Evolutionary conservation across 1,284 basidiomycete genomes (phyloP), one percentile per base, ranked within the genome.

Genomic region (Rhodotorula sp.): DNA sequence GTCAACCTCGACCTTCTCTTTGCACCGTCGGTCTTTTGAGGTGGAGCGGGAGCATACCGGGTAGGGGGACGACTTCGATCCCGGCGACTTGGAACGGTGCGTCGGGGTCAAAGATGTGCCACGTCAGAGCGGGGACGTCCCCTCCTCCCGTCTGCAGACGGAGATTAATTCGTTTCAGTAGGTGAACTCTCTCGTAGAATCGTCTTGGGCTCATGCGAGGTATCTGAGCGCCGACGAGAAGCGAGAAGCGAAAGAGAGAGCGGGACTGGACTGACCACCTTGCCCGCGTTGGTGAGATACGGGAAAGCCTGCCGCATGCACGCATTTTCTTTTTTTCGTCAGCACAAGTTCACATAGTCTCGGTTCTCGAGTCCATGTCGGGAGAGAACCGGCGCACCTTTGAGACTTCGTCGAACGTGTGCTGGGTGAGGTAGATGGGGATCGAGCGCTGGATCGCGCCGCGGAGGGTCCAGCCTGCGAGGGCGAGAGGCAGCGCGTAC

Each of bases 261-360:
- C 15, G 28, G 48, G 50, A 28, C 74, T 52, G 48, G 50, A 28
- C 74, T 52, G 10, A 61, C 90, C 89, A 89, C 89, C 76, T 86
- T 88, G 75, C 89, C 88, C 77, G 86, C 89, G 18, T 86, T 83
- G 26, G 91, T 87, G 23, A 92, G 84, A 80, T 92, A 92, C 31
- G 90, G 90, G 80, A 91, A 92, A 0, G 88, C 83, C 73, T 77
- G 64, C 12, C 28, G n/a, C 1, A 6, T 26, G 16, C 1, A 10
- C 3, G 47, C 43, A 21, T 19, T 8, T 10, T 19, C 3, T 2
- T 28, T 10, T 19, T 28, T 2, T 28, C 28, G 28, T 28, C 28
- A 28, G 28, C 28, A 28, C 28, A 28, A 28, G 28, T 28, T 28
- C 28, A 3, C 3, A 28, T 28, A 28, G 21, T 26, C 23, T 21